Conservation (phyloP, 768 basidiomycete genomes). For the Leccinum subtestaceum region DNA sequence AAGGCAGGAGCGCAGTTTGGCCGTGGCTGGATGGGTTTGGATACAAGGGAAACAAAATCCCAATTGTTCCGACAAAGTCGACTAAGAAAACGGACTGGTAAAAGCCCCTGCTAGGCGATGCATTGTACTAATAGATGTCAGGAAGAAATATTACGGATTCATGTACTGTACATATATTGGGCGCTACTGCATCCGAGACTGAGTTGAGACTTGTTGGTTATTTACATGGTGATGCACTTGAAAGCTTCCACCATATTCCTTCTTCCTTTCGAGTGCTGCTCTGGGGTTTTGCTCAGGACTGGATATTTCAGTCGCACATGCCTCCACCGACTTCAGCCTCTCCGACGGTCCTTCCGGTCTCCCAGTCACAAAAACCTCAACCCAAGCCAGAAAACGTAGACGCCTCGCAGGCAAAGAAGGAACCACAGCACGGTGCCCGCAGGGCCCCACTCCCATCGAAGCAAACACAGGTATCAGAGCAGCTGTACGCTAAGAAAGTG, state of each 20-base stretch:
- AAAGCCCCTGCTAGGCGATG: conserved; percentile 10
- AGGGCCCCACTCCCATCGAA: conserved; percentile 19
- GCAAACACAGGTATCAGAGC: conserved; percentile 30
- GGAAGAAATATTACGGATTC: background rate
- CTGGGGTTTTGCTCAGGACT: background rate
- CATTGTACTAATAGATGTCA: background rate
- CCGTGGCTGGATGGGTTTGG: conserved; percentile 98
- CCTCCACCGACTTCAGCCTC: conserved; percentile 10
- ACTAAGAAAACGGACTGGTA: conserved; percentile 72
- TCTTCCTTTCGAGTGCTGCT: conserved; percentile 1
- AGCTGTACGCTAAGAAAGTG: conserved; percentile 53
- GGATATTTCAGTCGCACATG: conserved; percentile 14
- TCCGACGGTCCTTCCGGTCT: conserved; percentile 15
- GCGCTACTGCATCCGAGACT: conserved; percentile 20
- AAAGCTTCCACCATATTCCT: background rate
- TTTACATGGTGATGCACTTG: conserved; percentile 7
- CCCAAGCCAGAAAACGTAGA: conserved; percentile 11
- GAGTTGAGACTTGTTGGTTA: conserved; percentile 6
- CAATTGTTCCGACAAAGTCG: conserved; percentile 41
- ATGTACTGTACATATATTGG: background rate
- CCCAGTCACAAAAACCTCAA: conserved; percentile 13
- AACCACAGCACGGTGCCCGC: conserved; percentile 17
- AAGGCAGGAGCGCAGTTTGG: conserved; percentile 72
- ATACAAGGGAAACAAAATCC: conserved; percentile 77
- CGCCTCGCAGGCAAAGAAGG: conserved; percentile 14